A percentile compares a stretch with the other conserved stretches of the same genome.
Evolutionary conservation across 345 rosid species (phyloP).

Genomic region (Ceriops tagal): DNA sequence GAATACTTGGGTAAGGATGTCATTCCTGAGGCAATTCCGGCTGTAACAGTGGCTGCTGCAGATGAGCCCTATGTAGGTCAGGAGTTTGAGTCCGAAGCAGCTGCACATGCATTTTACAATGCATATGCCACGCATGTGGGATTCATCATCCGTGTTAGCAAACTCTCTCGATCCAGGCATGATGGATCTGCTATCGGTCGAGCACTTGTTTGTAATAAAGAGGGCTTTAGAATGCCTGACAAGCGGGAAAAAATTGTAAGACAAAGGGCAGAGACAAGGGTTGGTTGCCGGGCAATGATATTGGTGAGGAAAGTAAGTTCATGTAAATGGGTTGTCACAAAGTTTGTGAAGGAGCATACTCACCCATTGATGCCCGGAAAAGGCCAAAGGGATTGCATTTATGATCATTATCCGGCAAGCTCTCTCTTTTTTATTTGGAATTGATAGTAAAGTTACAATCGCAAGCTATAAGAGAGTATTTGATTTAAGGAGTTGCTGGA

Average conservation of each 20-base stretch:
- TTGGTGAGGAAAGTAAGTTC: constrained; percentile 89
- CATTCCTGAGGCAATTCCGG: constrained; percentile 34
- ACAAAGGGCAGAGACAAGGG: constrained; percentile 94
- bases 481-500: background rate
- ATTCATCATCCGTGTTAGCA: constrained; percentile 93
- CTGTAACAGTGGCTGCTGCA: constrained; percentile 26
- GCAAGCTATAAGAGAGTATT: background rate
- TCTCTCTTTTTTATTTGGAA: constrained; percentile 3
- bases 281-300: constrained; percentile 98
- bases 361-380: constrained; percentile 86
- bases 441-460: background rate
- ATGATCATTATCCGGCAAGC: constrained; percentile 97
- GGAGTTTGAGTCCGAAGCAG: constrained; percentile 92
- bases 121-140: constrained; percentile 83
- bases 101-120: constrained; percentile 89
- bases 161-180: constrained; percentile 91
- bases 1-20: constrained; percentile 30
- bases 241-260: constrained; percentile 91
- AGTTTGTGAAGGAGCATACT: constrained; percentile 86
- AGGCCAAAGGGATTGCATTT: constrained; percentile 84
- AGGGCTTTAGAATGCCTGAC: constrained; percentile 89
- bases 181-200: constrained; percentile 96
- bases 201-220: constrained; percentile 94
- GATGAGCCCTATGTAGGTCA: constrained; percentile 84
- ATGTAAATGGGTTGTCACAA: constrained; percentile 91